These are phyloP conservation scores for Pezicula carpinea DNA, from an alignment of 2,329 filamentous ascomycete genomes.

Conservation along the genomic window DNA sequence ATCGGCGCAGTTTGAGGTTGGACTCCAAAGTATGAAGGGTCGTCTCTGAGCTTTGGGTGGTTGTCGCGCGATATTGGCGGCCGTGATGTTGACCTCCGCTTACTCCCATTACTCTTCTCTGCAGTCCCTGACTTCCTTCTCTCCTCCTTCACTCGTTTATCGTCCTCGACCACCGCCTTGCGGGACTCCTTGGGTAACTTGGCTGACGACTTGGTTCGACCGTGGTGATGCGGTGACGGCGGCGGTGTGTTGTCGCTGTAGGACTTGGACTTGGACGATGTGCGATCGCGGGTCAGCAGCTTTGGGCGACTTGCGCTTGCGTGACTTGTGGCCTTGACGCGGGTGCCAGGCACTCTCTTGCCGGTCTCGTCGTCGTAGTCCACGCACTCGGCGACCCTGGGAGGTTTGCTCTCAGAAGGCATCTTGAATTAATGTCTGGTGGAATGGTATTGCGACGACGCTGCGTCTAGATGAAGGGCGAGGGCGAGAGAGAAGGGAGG, in stretches of 20 bases:
- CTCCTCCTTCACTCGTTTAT: slow-evolving; percentile 17
- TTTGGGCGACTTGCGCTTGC: slow-evolving; percentile 3
- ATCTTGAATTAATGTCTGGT: too few relatives aligned
- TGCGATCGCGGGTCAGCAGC: not conserved
- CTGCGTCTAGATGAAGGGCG: too few relatives aligned
- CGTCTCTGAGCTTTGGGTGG: slow-evolving; percentile 7
- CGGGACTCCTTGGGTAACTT: slow-evolving; percentile 7
- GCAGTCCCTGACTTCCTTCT: slow-evolving; percentile 17
- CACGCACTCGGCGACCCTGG: too few relatives aligned
- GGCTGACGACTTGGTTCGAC: slow-evolving; percentile 4
- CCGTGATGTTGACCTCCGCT: slow-evolving; percentile 18
- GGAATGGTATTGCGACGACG: too few relatives aligned
- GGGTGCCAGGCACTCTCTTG: too few relatives aligned
- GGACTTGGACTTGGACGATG: slow-evolving; percentile 8
- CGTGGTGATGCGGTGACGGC: not conserved
- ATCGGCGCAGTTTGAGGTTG: slow-evolving; percentile 12
- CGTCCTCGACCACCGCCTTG: slow-evolving; percentile 11
- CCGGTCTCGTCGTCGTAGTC: too few relatives aligned
- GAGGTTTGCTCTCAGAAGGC: too few relatives aligned
- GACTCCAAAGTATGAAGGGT: slow-evolving; percentile 23
- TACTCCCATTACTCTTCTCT: slow-evolving; percentile 9
- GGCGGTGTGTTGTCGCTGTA: slow-evolving; percentile 5
- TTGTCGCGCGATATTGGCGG: slow-evolving; percentile 18
- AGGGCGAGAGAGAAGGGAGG: too few relatives aligned
- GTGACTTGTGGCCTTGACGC: slow-evolving; percentile 11